Evolutionary conservation across 805 yeast genomes (phyloP).

Genomic region (Candida bentonensis): DNA sequence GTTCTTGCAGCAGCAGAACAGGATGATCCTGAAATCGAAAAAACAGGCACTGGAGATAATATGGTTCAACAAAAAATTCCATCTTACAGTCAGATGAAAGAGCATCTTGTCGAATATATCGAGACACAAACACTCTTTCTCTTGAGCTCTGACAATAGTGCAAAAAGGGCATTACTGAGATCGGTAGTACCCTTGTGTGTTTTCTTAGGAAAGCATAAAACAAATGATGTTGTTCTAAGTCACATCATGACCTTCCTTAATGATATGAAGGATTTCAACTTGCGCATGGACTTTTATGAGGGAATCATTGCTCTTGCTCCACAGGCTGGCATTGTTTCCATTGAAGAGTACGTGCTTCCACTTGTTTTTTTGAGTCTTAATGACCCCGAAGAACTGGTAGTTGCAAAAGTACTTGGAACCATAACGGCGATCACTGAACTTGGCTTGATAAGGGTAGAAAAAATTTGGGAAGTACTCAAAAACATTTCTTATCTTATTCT

Average conservation of each 20-base stretch:
- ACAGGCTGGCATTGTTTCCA: constrained; percentile 63
- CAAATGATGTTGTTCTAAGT: constrained; percentile 78
- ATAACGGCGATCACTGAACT: constrained; percentile 41
- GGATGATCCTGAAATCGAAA: constrained; percentile 33
- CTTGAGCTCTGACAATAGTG: constrained; percentile 50
- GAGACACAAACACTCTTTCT: constrained; percentile 52
- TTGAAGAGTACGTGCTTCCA: constrained; percentile 84
- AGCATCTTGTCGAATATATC: constrained; percentile 36
- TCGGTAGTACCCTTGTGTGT: constrained; percentile 67
- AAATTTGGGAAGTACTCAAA: constrained; percentile 41
- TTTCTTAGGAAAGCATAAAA: constrained; percentile 73
- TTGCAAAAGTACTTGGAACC: constrained; percentile 49
- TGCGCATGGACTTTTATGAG: constrained; percentile 58
- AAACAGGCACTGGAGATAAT: constrained; percentile 23
- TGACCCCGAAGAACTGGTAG: constrained; percentile 75
- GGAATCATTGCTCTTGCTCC: constrained; percentile 63
- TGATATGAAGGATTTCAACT: constrained; percentile 52
- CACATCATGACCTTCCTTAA: constrained; percentile 86
- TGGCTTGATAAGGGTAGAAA: constrained; percentile 38
- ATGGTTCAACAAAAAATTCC: constrained; percentile 17
- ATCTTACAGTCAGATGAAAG: constrained; percentile 25
- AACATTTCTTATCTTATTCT: constrained; percentile 43
- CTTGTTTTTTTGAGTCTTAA: constrained; percentile 66
- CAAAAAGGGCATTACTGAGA: constrained; percentile 52
- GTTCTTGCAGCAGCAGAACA: constrained; percentile 14